Evolutionary conservation across 2,329 filamentous ascomycete species (phyloP).

Genomic region (Cadophora malorum): DNA sequence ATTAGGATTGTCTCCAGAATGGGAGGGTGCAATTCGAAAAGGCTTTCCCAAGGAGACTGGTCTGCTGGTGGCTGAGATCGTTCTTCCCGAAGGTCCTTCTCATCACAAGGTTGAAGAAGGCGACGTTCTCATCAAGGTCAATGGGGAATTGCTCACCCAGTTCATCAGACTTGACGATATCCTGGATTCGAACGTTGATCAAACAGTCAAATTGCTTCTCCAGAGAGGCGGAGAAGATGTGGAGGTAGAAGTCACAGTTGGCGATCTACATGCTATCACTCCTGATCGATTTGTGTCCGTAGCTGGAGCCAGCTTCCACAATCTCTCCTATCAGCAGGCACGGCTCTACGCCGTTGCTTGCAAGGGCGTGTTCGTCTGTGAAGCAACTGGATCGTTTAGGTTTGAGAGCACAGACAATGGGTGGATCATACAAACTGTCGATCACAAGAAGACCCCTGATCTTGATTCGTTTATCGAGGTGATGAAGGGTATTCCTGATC

Average conservation of each 20-base stretch:
- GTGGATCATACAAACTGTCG: constrained; percentile 91
- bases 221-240: constrained; percentile 89
- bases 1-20: constrained; percentile 81
- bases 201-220: constrained; percentile 78
- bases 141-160: constrained; percentile 89
- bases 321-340: constrained; percentile 97
- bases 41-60: constrained; percentile 92
- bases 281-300: constrained; percentile 96
- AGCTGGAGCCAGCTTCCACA: constrained; percentile 92
- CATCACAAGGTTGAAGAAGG: constrained; percentile 90
- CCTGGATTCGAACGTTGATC: constrained; percentile 83
- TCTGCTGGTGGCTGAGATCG: constrained; percentile 95
- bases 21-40: constrained; percentile 84
- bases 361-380: constrained; percentile 92
- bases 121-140: constrained; percentile 91
- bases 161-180: constrained; percentile 93
- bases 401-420: constrained; percentile 91
- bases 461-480: constrained; percentile 89
- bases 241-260: constrained; percentile 83
- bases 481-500: constrained; percentile 84
- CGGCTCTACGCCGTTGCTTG: constrained; percentile 91
- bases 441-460: constrained; percentile 89
- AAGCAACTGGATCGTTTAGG: constrained; percentile 92
- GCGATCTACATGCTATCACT: constrained; percentile 91
- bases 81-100: constrained; percentile 88